These are phyloP conservation scores for Iris macrosiphon DNA, from an alignment of 106 monocot genomes.

Conservation along the genomic window DNA sequence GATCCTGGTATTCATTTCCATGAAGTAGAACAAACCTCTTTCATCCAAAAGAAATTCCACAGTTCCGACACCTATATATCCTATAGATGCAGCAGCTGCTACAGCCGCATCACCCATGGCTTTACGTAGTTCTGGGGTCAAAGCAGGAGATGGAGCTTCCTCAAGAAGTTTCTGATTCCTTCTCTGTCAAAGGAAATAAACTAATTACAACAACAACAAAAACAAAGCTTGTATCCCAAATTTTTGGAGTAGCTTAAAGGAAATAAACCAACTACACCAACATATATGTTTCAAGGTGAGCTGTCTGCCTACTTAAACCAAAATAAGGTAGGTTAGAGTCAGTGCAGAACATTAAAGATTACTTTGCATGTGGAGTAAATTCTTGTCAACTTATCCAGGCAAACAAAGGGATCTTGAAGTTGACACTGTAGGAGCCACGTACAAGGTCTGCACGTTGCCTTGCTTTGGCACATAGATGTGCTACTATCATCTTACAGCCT, in stretches of 20 bases:
- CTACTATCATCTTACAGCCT: no score
- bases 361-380: not conserved
- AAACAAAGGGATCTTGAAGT: not conserved
- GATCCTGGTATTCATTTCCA: constrained; percentile 99
- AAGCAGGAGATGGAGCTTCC: constrained; percentile 95
- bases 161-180: constrained; percentile 95
- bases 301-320: no score
- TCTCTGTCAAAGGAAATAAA: constrained; percentile 39
- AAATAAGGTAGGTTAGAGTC: no score
- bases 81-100: constrained; percentile 88
- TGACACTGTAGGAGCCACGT: not conserved
- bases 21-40: constrained; percentile 87
- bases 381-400: no score
- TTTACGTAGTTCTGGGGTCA: constrained; percentile 81
- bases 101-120: constrained; percentile 99
- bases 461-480: not conserved
- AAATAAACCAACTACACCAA: no score
- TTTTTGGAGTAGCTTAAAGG: no score
- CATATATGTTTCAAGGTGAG: no score
- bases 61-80: constrained; percentile 94
- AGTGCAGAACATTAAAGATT: not conserved
- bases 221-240: not conserved
- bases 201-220: not conserved
- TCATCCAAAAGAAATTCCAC: constrained; percentile 94
- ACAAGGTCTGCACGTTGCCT: not conserved